Conservation (phyloP, 805 yeast species). For the Spathaspora sp. region DNA sequence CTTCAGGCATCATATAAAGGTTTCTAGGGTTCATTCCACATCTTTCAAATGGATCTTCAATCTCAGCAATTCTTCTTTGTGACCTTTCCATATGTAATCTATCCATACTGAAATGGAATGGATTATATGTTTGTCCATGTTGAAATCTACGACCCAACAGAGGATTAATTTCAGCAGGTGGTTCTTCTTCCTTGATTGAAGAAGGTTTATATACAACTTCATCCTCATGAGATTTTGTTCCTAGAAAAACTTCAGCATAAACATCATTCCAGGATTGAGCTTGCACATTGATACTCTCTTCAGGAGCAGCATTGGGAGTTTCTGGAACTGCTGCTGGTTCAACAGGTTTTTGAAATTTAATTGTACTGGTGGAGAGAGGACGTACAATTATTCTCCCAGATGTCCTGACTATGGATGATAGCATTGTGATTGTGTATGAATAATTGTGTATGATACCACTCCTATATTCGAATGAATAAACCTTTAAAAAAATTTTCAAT, state of each 20-base stretch:
- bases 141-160: constrained; percentile 45
- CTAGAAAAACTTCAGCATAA: background rate
- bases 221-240: background rate
- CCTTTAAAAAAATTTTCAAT: background rate
- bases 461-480: background rate
- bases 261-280: constrained; percentile 22
- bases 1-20: constrained; percentile 68
- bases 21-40: constrained; percentile 64
- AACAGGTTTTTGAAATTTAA: background rate
- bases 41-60: constrained; percentile 38
- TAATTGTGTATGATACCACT: too few relatives aligned
- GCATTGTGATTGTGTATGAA: background rate
- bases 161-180: constrained; percentile 30
- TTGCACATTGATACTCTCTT: background rate
- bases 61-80: constrained; percentile 17
- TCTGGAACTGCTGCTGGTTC: background rate
- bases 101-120: constrained; percentile 72
- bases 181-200: constrained; percentile 6
- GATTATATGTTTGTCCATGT: constrained; percentile 62
- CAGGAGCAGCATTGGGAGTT: background rate
- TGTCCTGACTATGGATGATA: background rate
- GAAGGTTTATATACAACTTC: background rate
- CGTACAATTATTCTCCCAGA: background rate
- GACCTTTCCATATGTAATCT: constrained; percentile 50
- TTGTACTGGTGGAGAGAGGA: background rate